These are phyloP conservation scores for Peronosclerospora sorghi DNA, from an alignment of 352 stramenopile genomes.

Conservation along the genomic window DNA sequence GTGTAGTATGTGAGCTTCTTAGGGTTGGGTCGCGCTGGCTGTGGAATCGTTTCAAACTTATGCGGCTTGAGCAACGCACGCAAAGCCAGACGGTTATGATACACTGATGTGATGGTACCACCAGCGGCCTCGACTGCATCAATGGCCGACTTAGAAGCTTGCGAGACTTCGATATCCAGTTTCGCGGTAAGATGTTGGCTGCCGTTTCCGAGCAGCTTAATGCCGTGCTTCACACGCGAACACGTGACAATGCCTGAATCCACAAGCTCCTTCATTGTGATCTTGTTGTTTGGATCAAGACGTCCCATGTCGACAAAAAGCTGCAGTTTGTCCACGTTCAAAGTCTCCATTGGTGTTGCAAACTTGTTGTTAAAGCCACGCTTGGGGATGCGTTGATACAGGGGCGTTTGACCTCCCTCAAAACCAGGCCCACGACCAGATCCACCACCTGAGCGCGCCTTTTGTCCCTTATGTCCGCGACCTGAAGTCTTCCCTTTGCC, in stretches of 20 bases:
- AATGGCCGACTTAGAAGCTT: constrained; percentile 91
- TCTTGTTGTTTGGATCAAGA: constrained; percentile 80
- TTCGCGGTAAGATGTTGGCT: constrained; percentile 78
- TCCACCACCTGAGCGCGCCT: constrained; percentile 84
- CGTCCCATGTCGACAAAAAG: constrained; percentile 96
- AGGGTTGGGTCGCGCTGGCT: constrained; percentile 87
- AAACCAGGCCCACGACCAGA: constrained; percentile 84
- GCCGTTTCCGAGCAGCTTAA: constrained; percentile 91
- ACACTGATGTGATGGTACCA: constrained; percentile 92
- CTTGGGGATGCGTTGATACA: constrained; percentile 96
- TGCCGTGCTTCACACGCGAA: constrained; percentile 88
- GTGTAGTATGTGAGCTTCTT: constrained; percentile 97
- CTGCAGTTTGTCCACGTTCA: constrained; percentile 93
- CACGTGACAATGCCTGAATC: constrained; percentile 85
- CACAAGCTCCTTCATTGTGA: constrained; percentile 90
- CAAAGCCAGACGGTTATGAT: constrained; percentile 94
- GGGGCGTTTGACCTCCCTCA: constrained; percentile 96
- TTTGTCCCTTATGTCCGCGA: constrained; percentile 96
- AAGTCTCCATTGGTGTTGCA: constrained; percentile 81
- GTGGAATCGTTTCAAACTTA: constrained; percentile 92
- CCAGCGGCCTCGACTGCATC: constrained; percentile 88
- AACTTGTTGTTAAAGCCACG: constrained; percentile 95
- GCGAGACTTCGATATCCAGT: constrained; percentile 93
- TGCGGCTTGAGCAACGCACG: constrained; percentile 91
- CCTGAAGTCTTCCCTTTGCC: constrained; percentile 93